Conservation (phyloP, 1,284 basidiomycete species). For the Fistulina hepatica region DNA sequence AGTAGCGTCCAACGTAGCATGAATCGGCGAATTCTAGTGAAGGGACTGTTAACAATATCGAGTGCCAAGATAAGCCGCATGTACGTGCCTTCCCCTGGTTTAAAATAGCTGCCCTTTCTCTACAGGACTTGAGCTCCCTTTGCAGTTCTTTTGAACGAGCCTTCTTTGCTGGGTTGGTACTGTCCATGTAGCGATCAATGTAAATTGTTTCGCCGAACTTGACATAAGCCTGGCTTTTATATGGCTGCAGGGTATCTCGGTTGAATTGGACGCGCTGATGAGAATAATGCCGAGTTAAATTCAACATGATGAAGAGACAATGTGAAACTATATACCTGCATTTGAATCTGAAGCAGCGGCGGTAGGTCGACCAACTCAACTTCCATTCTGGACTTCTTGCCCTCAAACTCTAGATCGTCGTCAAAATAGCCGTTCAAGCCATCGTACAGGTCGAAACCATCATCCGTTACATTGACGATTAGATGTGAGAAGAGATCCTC, state of each 20-base stretch:
- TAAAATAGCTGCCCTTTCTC: constrained; percentile 57
- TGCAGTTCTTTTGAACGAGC: constrained; percentile 61
- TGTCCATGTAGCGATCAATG: constrained; percentile 88
- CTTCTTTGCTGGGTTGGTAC: constrained; percentile 60
- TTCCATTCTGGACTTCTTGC: constrained; percentile 79
- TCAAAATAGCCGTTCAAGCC: constrained; percentile 90
- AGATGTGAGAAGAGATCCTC: constrained; percentile 91
- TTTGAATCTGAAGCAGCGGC: constrained; percentile 87
- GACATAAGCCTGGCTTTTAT: constrained; percentile 94
- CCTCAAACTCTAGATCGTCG: constrained; percentile 83
- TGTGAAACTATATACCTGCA: constrained; percentile 53
- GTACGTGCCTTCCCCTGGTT: constrained; percentile 55
- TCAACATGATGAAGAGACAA: constrained; percentile 2
- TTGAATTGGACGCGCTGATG: constrained; percentile 92
- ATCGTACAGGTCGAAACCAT: constrained; percentile 85
- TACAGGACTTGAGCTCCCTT: constrained; percentile 46
- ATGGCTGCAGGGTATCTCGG: constrained; percentile 75
- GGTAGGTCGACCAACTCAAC: constrained; percentile 82
- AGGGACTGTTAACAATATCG: not conserved
- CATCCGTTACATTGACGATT: constrained; percentile 86
- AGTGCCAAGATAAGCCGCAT: not conserved
- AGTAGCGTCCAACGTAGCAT: constrained; percentile 38
- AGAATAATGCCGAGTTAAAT: too few relatives aligned
- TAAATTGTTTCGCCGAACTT: constrained; percentile 80
- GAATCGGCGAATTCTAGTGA: not conserved